Evolutionary conservation across 805 yeast genomes (phyloP), one percentile per base, ranked within the genome.

Genomic region (Ogataea nitratoaversa): DNA sequence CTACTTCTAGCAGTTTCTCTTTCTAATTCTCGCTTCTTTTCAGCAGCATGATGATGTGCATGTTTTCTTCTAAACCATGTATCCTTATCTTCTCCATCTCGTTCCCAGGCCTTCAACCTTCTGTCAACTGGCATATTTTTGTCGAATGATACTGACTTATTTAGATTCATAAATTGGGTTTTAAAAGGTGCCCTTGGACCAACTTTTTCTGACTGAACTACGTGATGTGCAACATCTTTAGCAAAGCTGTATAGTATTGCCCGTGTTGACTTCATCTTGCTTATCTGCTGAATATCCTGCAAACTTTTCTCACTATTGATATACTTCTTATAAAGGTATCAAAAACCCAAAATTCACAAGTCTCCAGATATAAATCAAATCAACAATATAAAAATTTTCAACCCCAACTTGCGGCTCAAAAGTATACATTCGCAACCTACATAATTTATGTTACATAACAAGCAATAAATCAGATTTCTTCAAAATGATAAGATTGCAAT

Each of bases 11-110:
- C 57, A 27, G 48, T 48, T 27, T 43, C 50, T 18, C 46, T 44
- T 41, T 50, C 52, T 32, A 49, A 50, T 48, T 46, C 40, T 34
- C 44, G 50, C 34, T 54, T 46, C 46, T 63, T 62, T 43, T 71
- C 70, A 39, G 58, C 62, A 2, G 84, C 83, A 53, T 82, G 88
- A 14, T 79, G 74, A 60, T 80, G 84, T 1, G 84, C 84, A 55
- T 71, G 82, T 52, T 78, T 80, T 37, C 71, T 67, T 33, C 67
- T 69, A 63, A 83, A 84, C 67, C 72, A 84, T 3, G 69, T 60
- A 24, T 78, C 87, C 52, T 82, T 83, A 42, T 72, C 71, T 60
- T 74, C 74, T 16, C 81, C 80, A 38, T 66, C 76, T 43, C 59
- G 59, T 51, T 79, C 83, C 91, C 91, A 84, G 0, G 88, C 84